These are phyloP conservation scores for Raffaelea ambrosiae DNA, from an alignment of 2,329 filamentous ascomycete genomes.

Conservation along the genomic window DNA sequence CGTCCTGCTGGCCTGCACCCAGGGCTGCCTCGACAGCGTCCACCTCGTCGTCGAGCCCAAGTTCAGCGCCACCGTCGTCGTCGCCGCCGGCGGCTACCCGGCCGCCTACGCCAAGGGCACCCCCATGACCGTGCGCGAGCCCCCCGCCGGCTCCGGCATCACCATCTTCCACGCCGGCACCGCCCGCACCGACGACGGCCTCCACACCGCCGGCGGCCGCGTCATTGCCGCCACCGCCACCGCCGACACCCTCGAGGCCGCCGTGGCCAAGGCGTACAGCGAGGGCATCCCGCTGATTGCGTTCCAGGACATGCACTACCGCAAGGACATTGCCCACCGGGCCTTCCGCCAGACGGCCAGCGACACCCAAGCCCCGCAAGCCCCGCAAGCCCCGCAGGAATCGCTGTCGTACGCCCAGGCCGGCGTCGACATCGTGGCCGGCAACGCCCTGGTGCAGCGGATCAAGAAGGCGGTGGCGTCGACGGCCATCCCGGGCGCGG, in stretches of 20 bases:
- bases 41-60: conserved; percentile 57
- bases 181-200: conserved; percentile 47
- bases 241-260: conserved; percentile 62
- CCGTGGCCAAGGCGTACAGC: conserved; percentile 75
- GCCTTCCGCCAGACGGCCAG: conserved; percentile 42
- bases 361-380: too few relatives aligned
- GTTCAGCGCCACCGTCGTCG: conserved; percentile 87
- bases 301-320: conserved; percentile 84
- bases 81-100: conserved; percentile 87
- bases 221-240: conserved; percentile 90
- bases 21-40: conserved; percentile 63
- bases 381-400: conserved; percentile 26
- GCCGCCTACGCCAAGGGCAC: conserved; percentile 75
- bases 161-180: conserved; percentile 94
- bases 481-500: conserved; percentile 76
- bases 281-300: conserved; percentile 68
- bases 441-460: conserved; percentile 82
- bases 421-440: conserved; percentile 89
- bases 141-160: conserved; percentile 40
- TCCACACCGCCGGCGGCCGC: conserved; percentile 76
- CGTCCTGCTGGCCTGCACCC: conserved; percentile 78
- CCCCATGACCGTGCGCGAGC: conserved; percentile 40
- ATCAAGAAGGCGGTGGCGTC: conserved; percentile 88
- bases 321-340: conserved; percentile 84
- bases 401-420: conserved; percentile 85